Evolutionary conservation across 2,329 filamentous ascomycete species (phyloP).

Genomic region (Fusarium chaquense): DNA sequence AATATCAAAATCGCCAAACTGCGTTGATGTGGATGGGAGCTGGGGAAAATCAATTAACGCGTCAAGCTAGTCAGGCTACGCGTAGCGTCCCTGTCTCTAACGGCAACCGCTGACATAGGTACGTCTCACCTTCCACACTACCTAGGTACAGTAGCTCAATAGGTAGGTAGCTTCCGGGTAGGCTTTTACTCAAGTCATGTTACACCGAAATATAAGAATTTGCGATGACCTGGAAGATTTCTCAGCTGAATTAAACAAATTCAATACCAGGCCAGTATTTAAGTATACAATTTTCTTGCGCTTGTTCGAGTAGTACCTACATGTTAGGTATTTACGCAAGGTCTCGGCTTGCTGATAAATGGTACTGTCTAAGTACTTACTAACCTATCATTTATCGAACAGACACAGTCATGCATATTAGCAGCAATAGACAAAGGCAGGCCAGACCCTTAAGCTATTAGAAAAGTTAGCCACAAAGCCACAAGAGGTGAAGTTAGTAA

Average conservation of each 20-base stretch:
- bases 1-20: slow-evolving; percentile 13
- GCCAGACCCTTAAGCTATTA: background rate
- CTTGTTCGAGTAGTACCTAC: background rate
- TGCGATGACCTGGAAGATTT: too few species aligned
- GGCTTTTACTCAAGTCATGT: background rate
- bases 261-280: too few species aligned
- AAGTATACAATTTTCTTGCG: too few species aligned
- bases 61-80: slow-evolving; percentile 40
- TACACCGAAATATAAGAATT: background rate
- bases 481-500: background rate
- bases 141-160: background rate
- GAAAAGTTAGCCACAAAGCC: background rate
- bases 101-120: slow-evolving; percentile 9
- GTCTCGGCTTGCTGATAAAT: too few species aligned
- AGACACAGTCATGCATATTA: too few species aligned
- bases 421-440: background rate
- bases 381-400: background rate
- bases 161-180: slow-evolving; percentile 10
- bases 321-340: background rate
- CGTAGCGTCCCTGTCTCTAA: slow-evolving; percentile 37
- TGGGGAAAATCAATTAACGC: slow-evolving; percentile 50
- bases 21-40: slow-evolving; percentile 21
- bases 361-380: background rate
- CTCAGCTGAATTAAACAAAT: too few species aligned
- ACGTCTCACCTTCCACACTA: background rate